Percentiles rank a stretch among this genome's conserved stretches.
Conservation (phyloP, 2,329 filamentous ascomycete species). For the Aspergillus cejpii region DNA sequence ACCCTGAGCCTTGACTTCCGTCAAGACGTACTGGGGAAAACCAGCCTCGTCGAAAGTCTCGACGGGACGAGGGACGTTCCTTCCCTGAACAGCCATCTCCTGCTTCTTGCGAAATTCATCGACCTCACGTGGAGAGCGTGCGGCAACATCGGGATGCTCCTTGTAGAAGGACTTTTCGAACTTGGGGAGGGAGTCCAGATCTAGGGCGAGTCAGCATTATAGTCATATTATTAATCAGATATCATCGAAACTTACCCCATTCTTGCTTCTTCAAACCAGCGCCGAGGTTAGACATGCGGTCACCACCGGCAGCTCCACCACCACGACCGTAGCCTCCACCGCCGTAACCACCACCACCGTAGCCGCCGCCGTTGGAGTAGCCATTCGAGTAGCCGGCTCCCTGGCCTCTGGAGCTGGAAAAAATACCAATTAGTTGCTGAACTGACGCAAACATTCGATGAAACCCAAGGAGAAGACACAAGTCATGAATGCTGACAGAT, state of each 20-base stretch:
- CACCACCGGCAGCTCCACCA: slow-evolving; percentile 64
- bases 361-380: slow-evolving; percentile 38
- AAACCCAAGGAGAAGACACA: not conserved
- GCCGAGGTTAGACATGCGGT: slow-evolving; percentile 90
- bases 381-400: slow-evolving; percentile 48
- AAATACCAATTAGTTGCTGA: not conserved
- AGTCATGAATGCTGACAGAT: not conserved
- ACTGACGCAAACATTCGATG: not conserved
- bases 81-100: slow-evolving; percentile 74
- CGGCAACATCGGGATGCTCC: slow-evolving; percentile 72
- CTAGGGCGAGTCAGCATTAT: slow-evolving; percentile 44
- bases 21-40: slow-evolving; percentile 95
- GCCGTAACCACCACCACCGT: slow-evolving; percentile 26
- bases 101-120: slow-evolving; percentile 81
- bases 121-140: slow-evolving; percentile 70
- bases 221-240: slow-evolving; percentile 2
- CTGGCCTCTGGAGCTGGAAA: slow-evolving; percentile 35
- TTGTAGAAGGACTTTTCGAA: slow-evolving; percentile 99
- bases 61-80: slow-evolving; percentile 82
- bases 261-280: slow-evolving; percentile 77
- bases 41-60: slow-evolving; percentile 96
- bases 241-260: slow-evolving; percentile 61
- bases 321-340: slow-evolving; percentile 36
- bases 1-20: slow-evolving; percentile 96
- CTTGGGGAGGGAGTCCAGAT: slow-evolving; percentile 73